Evolutionary conservation across 1,139 yeast genomes (phyloP).

Genomic region (Hansenula sp.): DNA sequence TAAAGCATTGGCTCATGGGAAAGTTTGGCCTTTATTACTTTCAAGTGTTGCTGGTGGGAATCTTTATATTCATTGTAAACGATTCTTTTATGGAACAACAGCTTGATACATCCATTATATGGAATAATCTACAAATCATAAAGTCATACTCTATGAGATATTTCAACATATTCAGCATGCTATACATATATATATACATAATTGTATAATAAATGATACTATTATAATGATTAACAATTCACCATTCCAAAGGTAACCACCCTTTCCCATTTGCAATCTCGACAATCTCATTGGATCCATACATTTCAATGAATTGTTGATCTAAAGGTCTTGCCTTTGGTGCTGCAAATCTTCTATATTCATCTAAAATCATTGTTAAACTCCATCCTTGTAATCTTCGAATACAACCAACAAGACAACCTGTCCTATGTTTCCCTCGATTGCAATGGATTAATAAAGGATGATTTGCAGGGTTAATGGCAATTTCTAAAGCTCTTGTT

Average conservation of each 20-base stretch:
- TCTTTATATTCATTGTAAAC: conserved; percentile 63
- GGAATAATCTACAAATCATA: neutral
- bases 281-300: conserved; percentile 60
- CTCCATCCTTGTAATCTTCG: conserved; percentile 91
- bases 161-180: no score
- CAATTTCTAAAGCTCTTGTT: conserved; percentile 77
- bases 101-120: no score
- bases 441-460: conserved; percentile 93
- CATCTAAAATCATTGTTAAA: conserved; percentile 88
- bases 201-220: neutral
- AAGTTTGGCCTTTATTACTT: conserved; percentile 59
- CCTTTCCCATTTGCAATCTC: conserved; percentile 45
- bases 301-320: conserved; percentile 90
- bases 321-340: conserved; percentile 95
- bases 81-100: conserved; percentile 35
- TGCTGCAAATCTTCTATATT: conserved; percentile 87
- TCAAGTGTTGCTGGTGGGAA: conserved; percentile 59
- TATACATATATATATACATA: no score
- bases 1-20: conserved; percentile 37
- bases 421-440: conserved; percentile 95
- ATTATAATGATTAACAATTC: no score
- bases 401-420: conserved; percentile 90
- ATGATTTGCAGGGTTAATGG: conserved; percentile 79
- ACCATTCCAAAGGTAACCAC: conserved; percentile 73
- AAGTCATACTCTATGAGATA: no score